Evolutionary conservation across 768 basidiomycete genomes (phyloP), one percentile per base, ranked within the genome.

Genomic region (Mycena polygramma): DNA sequence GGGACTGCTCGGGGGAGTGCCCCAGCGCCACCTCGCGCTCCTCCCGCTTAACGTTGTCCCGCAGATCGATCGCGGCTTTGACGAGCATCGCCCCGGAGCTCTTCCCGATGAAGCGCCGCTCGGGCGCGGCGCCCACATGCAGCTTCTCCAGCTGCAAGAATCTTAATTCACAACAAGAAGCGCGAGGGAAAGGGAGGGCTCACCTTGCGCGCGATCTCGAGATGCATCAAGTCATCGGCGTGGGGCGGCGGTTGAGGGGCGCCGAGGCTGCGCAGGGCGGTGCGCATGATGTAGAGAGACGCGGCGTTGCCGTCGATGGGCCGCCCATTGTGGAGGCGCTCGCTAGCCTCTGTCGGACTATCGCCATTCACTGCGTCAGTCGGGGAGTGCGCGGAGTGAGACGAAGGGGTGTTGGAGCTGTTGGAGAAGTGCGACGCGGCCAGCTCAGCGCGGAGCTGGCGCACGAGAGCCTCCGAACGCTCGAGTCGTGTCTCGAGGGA

Each of bases 151-250:
- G 17, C 60, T 69, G 39, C 13, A 26, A 20, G 11, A 22, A 37
- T 15, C 13, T 8, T 24, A 7, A 14, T 24, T 19, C 37, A 43
- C 41, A 15, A 11, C 6, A 10, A n/a, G 37, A 2, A 17, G 51
- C 1, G 30, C 15, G 9, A 35, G 9, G 8, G 35, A 13, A 19
- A 37, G 13, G 35, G 24, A 11, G 48, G 13, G 37, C 63, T 19
- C 24, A 73, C 72, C 55, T 58, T 52, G 15, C 39, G 26, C 24
- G 43, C 43, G 15, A 73, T 52, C 19, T 69, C 72, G 3, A 73
- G 17, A 48, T 73, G 72, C 60, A 51, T 39, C 13, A 73, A 22
- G 36, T 73, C 72, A 9, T 73, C 72, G 5, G 39, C 60, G 1
- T 55, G 30, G 36, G 68, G 68, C n/a, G 68, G 68, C 10, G 54